A percentile compares a stretch with the other conserved stretches of the same genome.
These are phyloP conservation scores for Artomyces pyxidatus DNA, from an alignment of 768 basidiomycete species.

Conservation along the genomic window DNA sequence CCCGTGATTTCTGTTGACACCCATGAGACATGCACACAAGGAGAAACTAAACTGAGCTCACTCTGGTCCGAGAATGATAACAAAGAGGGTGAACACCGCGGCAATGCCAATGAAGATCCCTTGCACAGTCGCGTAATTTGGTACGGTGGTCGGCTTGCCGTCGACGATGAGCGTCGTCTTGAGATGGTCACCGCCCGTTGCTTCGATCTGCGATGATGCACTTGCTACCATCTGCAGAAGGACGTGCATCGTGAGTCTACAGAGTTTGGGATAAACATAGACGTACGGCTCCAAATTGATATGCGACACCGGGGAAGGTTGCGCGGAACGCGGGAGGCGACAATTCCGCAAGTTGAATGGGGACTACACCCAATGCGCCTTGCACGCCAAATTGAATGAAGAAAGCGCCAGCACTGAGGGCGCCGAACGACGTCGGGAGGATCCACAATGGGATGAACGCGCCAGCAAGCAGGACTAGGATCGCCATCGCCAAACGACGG, in stretches of 20 bases:
- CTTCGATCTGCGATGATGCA: constrained; percentile 42
- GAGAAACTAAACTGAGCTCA: not conserved
- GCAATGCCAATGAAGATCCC: constrained; percentile 9
- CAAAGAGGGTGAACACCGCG: constrained; percentile 3
- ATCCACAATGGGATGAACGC: constrained; percentile 35
- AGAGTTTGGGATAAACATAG: not conserved
- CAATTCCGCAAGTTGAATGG: constrained; percentile 38
- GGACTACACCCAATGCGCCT: constrained; percentile 27
- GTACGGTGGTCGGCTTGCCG: constrained; percentile 4
- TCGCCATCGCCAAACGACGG: constrained; percentile 35
- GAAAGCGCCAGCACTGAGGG: constrained; percentile 40
- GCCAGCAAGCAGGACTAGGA: constrained; percentile 26
- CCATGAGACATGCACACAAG: not conserved
- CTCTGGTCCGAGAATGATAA: constrained; percentile 6
- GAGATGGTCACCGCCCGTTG: constrained; percentile 20
- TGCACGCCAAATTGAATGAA: constrained; percentile 40
- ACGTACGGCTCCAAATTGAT: constrained; percentile 33
- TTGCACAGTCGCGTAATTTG: constrained; percentile 4
- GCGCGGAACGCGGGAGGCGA: constrained; percentile 42
- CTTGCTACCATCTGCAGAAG: constrained; percentile 31
- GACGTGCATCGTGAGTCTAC: not conserved
- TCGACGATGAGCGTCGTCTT: constrained; percentile 12
- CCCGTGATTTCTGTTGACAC: not conserved
- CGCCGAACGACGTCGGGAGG: constrained; percentile 32
- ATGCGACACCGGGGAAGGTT: constrained; percentile 36